Evolutionary conservation across 352 stramenopile species (phyloP), one percentile per base, ranked within the genome.

Genomic region (Phytophthora sp.): DNA sequence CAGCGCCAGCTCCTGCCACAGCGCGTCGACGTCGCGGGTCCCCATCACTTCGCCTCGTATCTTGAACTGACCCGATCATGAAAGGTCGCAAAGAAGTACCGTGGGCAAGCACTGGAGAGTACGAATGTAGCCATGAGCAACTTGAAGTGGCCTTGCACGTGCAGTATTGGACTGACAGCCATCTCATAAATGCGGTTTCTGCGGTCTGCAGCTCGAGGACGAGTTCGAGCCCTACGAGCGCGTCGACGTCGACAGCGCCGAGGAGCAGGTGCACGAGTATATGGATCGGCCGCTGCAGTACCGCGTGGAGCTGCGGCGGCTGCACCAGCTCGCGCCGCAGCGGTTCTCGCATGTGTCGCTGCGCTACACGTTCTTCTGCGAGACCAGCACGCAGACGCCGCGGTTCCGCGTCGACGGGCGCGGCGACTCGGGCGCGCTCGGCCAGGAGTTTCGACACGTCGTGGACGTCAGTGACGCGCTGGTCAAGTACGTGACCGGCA

Each of bases 201-300:
- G 44, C n/a, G n/a, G n/a, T n/a, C 5, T 39, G 32, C 23, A 67
- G 42, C 24, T 48, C 3, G 45, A 59, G 15, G 51, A 64, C 17
- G 35, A 59, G 10, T 89, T 87, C 28, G 43, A 73, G 43, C 52
- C 71, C 17, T 86, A 83, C 37, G 38, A 54, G 43, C 63, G 35
- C 8, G 48, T 41, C 1, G 45, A 77, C 17, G 30, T 76, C 30
- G 77, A 89, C 56, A 69, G 34, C 37, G 35, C 38, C 2, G 77
- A 89, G 49, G 67, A 89, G 50, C 77, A 87, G 44, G 52, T 87
- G 32, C 61, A 69, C 37, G 77, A 86, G 37, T 80, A 64, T 28
- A 77, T 88, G 66, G 79, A 87, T 37, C 72, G 70, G 55, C 62
- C 65, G 6, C 55, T 89, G 20, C 74, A 84, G 55, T 89, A 80